Percentiles rank a stretch among this genome's conserved stretches.
Evolutionary conservation across 441 rosid species (phyloP).

Genomic region (Gossypium laxum): DNA sequence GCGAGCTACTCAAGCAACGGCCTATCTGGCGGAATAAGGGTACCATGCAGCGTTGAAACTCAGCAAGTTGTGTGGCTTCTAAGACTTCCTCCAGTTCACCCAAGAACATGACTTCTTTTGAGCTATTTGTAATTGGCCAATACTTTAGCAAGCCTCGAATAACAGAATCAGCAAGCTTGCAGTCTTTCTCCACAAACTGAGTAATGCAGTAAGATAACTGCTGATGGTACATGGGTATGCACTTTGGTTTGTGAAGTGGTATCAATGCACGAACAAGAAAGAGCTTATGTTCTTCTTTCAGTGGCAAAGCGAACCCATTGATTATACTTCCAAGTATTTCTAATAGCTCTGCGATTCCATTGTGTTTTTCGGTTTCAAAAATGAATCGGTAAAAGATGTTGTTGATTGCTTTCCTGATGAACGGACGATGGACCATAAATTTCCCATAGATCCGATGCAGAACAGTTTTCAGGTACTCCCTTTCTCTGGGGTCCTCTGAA

Average conservation of each 20-base stretch:
- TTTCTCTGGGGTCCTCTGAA: slow-evolving; percentile 54
- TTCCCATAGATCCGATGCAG: slow-evolving; percentile 82
- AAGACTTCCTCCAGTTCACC: slow-evolving; percentile 77
- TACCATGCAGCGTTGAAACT: slow-evolving; percentile 82
- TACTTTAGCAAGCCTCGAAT: slow-evolving; percentile 55
- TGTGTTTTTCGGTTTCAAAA: slow-evolving; percentile 83
- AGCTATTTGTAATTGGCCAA: slow-evolving; percentile 65
- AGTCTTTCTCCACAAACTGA: slow-evolving; percentile 62
- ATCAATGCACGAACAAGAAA: slow-evolving; percentile 59
- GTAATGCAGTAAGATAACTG: slow-evolving; percentile 65
- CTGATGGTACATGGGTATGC: slow-evolving; percentile 57
- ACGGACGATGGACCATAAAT: slow-evolving; percentile 88
- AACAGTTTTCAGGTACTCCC: slow-evolving; percentile 61
- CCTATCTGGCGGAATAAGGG: slow-evolving; percentile 64
- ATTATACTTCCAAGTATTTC: slow-evolving; percentile 77
- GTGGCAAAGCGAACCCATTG: slow-evolving; percentile 60
- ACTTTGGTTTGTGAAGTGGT: slow-evolving; percentile 65
- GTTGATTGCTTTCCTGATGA: slow-evolving; percentile 77
- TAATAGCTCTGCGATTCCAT: slow-evolving; percentile 69
- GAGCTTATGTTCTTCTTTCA: slow-evolving; percentile 70
- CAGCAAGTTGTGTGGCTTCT: slow-evolving; percentile 77
- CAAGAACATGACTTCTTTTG: slow-evolving; percentile 70
- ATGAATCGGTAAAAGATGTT: slow-evolving; percentile 66
- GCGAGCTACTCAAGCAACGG: slow-evolving; percentile 73
- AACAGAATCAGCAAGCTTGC: slow-evolving; percentile 64